A percentile compares a stretch with the other conserved stretches of the same genome.
phyloP scores from a whole-genome alignment of 192 early-diverging fungal species.

The Linnemannia hyalina region DNA sequence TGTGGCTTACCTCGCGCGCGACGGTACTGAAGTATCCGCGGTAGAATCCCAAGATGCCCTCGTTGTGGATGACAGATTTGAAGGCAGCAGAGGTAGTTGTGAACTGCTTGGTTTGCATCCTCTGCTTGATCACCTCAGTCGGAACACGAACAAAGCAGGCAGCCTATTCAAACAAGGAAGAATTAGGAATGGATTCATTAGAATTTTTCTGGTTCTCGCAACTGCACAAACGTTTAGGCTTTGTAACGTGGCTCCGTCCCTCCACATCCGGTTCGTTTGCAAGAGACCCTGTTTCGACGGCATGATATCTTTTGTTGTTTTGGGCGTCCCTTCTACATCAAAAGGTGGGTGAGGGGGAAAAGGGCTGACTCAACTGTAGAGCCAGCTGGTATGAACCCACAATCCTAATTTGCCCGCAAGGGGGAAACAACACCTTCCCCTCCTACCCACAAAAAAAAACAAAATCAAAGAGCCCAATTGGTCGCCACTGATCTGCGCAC shows the following conservation, averaged over 20 bases:
- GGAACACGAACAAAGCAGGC: conserved; percentile 95
- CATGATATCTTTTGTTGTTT: too few relatives aligned
- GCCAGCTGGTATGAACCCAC: not conserved
- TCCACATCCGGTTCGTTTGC: not conserved
- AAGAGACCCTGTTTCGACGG: not conserved
- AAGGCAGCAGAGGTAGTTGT: conserved; percentile 72
- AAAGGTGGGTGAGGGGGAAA: not conserved
- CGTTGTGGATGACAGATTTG: conserved; percentile 70
- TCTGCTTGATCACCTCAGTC: conserved; percentile 95
- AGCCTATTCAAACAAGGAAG: conserved; percentile 57
- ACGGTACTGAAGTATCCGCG: conserved; percentile 93
- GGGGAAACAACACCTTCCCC: not conserved
- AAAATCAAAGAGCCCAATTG: conserved; percentile 23
- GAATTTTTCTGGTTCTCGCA: too few relatives aligned
- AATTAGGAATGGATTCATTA: not conserved
- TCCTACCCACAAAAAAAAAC: conserved; percentile 2
- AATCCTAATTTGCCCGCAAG: conserved; percentile 7
- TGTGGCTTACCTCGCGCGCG: conserved; percentile 79
- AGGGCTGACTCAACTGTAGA: not conserved
- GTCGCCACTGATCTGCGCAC: conserved; percentile 3
- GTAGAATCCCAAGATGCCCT: conserved; percentile 91
- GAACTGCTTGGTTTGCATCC: conserved; percentile 93
- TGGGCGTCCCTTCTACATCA: not conserved
- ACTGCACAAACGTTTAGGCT: not conserved
- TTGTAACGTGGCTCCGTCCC: not conserved